Conservation (phyloP, 768 basidiomycete genomes). For the Symmetrospora coprosmae region DNA sequence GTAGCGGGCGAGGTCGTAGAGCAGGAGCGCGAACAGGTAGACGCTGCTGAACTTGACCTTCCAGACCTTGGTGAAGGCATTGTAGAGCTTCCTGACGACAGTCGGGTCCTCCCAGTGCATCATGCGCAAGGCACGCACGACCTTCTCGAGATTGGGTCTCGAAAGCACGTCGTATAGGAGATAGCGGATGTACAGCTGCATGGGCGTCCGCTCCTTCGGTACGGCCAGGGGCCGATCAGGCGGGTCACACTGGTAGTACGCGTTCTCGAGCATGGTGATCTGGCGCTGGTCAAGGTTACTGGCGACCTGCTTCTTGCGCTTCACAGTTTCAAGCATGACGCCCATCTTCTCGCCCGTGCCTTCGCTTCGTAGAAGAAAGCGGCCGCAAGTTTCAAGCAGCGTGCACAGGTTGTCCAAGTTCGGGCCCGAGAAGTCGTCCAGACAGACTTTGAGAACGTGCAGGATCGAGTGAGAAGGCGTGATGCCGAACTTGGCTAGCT, state of each 20-base stretch:
- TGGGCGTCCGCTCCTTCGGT: conserved; percentile 67
- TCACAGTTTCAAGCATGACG: conserved; percentile 73
- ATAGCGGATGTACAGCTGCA: conserved; percentile 88
- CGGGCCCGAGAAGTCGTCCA: conserved; percentile 82
- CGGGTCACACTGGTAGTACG: conserved; percentile 98
- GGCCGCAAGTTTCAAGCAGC: conserved; percentile 80
- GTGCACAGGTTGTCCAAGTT: conserved; percentile 89
- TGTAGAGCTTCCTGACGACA: conserved; percentile 56
- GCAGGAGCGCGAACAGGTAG: conserved; percentile 76
- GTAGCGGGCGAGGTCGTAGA: conserved; percentile 86
- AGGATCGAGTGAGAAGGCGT: conserved; percentile 82
- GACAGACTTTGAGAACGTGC: conserved; percentile 89
- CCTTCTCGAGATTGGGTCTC: conserved; percentile 90
- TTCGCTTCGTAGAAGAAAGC: conserved; percentile 74
- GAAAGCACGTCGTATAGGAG: conserved; percentile 84
- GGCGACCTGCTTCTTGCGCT: conserved; percentile 85
- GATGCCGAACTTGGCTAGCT: conserved; percentile 86
- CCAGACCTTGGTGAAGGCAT: conserved; percentile 95
- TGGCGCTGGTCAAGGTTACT: conserved; percentile 88
- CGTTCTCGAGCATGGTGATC: conserved; percentile 79
- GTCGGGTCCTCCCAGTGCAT: conserved; percentile 79
- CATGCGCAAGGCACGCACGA: conserved; percentile 79
- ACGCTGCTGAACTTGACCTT: conserved; percentile 88
- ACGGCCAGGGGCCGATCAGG: conserved; percentile 77
- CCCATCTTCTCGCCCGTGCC: conserved; percentile 73